Evolutionary conservation across 163 green algal genomes (phyloP), one percentile per base, ranked within the genome.

Genomic region (Scenedesmus sp.): DNA sequence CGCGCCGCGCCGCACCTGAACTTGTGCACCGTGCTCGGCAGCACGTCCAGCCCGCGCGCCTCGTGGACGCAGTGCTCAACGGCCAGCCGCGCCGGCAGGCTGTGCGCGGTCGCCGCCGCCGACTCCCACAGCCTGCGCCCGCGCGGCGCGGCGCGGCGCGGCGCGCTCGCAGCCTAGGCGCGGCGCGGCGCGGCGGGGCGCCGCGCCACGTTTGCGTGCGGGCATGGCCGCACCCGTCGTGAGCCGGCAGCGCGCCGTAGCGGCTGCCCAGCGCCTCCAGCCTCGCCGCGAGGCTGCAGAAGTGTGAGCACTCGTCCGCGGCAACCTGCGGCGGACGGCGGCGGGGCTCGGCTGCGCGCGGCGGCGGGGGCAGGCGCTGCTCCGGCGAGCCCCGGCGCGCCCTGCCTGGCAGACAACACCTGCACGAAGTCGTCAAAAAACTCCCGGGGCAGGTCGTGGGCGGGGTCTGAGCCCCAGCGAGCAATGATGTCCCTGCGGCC

Each of bases 61-160:
- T 98, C 95, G 74, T 98, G 95, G 20, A 94, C 90, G 77, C 89
- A 95, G 80, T 96, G 92, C 86, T 98, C 94, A 22, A 98, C 85
- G 0, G 91, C 93, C 20, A 98, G 85, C 3, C 95, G 84, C 1
- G 92, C 92, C 26, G 87, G 84, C 50, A 97, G 75, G 70, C 84
- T 93, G 76, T 90, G 69, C 0, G 86, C 72, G 48, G 93, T 95
- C 13, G 71, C 78, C 2, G 18, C 53, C 3, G 95, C 95, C 4
- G 87, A 93, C 75, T 97, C 87, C 95, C 95, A 98, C 70, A 98
- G 84, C 10, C 83, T 87, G 50, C 47, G 39, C 39, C 39, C 6
- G 39, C 39, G 6, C 39, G 39, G 39, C 39, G 39, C n/a, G n/a
- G n/a, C n/a, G n/a, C n/a, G n/a, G n/a, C n/a, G 39, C 39, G 10